phyloP scores from a whole-genome alignment of 1,284 basidiomycete genomes.

The Pyrrhoderma lamaoense region DNA sequence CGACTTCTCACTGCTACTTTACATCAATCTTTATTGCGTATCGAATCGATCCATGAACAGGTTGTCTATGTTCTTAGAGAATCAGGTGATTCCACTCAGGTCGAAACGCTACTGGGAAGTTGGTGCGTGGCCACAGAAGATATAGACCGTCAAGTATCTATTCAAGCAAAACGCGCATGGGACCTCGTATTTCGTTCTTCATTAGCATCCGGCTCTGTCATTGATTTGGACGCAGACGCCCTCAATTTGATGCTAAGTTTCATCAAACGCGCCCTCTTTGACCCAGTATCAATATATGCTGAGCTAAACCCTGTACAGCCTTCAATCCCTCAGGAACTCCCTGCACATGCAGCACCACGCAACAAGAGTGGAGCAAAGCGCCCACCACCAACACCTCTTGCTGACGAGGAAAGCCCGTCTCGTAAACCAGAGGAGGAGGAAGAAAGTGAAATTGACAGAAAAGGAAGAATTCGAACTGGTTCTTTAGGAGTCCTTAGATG shows the following conservation, averaged over 20 bases:
- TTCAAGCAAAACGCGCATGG: slow-evolving; percentile 51
- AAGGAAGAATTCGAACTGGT: slow-evolving; percentile 63
- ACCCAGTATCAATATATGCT: slow-evolving; percentile 58
- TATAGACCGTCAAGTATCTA: slow-evolving; percentile 56
- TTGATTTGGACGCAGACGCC: slow-evolving; percentile 32
- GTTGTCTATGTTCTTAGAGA: slow-evolving; percentile 58
- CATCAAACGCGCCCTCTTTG: slow-evolving; percentile 49
- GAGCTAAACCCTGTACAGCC: slow-evolving; percentile 65
- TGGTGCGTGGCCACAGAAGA: slow-evolving; percentile 77
- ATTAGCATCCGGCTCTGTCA: slow-evolving; percentile 20
- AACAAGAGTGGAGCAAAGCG: slow-evolving; percentile 29
- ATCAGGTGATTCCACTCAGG: slow-evolving; percentile 43
- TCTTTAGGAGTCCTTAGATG: slow-evolving; percentile 66
- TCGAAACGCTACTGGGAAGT: slow-evolving; percentile 69
- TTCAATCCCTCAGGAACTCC: slow-evolving; percentile 25
- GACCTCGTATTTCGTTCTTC: slow-evolving; percentile 29
- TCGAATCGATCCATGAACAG: slow-evolving; percentile 45
- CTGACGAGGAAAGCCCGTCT: slow-evolving; percentile 21
- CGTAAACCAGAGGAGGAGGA: slow-evolving; percentile 50
- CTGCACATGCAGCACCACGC: slow-evolving; percentile 17
- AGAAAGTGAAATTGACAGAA: slow-evolving; percentile 60
- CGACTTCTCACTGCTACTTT: slow-evolving; percentile 63
- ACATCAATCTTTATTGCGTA: slow-evolving; percentile 61
- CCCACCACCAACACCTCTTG: slow-evolving; percentile 20
- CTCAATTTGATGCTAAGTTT: slow-evolving; percentile 37